phyloP scores from a whole-genome alignment of 768 basidiomycete species.

The Phaeolepiota aurea region DNA sequence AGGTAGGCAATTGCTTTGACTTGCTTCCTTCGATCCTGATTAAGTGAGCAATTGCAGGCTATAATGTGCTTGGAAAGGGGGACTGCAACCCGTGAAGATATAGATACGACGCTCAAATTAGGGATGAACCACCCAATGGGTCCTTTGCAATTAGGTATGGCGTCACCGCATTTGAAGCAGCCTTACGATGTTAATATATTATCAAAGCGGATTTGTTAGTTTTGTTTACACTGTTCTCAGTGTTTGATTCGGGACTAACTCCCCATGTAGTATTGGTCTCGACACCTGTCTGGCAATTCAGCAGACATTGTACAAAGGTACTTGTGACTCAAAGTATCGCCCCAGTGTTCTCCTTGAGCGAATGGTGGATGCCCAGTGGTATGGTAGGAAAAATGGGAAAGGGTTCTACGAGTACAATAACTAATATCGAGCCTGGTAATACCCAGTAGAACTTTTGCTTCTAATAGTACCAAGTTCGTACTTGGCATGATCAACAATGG shows the following conservation, averaged over 20 bases:
- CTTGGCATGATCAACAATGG: neutral
- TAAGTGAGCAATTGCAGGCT: constrained; percentile 36
- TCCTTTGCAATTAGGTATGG: constrained; percentile 75
- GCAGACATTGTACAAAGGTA: constrained; percentile 80
- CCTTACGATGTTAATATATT: too few relatives aligned
- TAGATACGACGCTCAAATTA: constrained; percentile 87
- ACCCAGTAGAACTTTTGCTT: neutral
- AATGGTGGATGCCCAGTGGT: constrained; percentile 96
- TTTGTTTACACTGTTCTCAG: neutral
- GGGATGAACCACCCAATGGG: constrained; percentile 98
- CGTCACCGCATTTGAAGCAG: constrained; percentile 1
- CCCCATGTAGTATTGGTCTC: constrained; percentile 74
- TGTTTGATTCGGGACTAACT: constrained; percentile 2
- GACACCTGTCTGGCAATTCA: constrained; percentile 96
- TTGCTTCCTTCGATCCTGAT: neutral
- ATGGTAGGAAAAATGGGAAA: constrained; percentile 87
- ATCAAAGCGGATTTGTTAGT: constrained; percentile 51
- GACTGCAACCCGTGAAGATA: constrained; percentile 87
- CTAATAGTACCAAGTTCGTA: neutral
- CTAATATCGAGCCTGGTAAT: constrained; percentile 6
- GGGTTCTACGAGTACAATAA: constrained; percentile 85
- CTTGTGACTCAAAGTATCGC: constrained; percentile 91
- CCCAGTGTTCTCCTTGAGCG: constrained; percentile 83
- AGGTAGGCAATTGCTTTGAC: constrained; percentile 33
- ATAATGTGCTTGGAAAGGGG: constrained; percentile 95